Conservation (phyloP, 2,329 filamentous ascomycete species). For the Colletotrichum abscissum region DNA sequence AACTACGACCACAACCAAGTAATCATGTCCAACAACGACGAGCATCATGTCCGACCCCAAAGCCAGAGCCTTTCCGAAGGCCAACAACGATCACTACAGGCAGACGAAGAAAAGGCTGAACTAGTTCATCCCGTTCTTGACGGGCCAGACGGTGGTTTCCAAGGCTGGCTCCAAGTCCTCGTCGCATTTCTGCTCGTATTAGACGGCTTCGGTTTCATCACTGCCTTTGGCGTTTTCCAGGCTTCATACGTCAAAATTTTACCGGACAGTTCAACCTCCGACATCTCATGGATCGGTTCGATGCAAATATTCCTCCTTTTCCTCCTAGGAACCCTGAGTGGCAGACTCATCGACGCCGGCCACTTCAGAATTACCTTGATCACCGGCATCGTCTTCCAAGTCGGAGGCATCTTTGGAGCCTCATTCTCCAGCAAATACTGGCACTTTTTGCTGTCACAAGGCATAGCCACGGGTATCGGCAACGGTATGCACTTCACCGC, state of each 20-base stretch:
- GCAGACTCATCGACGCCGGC: conserved; percentile 56
- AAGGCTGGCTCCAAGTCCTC: conserved; percentile 50
- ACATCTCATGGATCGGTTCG: conserved; percentile 59
- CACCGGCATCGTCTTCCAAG: conserved; percentile 49
- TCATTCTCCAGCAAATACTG: conserved; percentile 56
- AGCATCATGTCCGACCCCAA: background rate
- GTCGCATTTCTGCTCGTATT: conserved; percentile 55
- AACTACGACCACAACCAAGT: background rate
- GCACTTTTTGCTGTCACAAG: conserved; percentile 62
- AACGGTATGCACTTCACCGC: conserved; percentile 67
- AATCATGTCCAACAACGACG: conserved; percentile 9
- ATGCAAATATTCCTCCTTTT: conserved; percentile 57
- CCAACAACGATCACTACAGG: background rate
- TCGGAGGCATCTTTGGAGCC: conserved; percentile 58
- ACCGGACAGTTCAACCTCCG: conserved; percentile 44
- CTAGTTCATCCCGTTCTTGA: background rate
- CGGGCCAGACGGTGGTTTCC: conserved; percentile 30
- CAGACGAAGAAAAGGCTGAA: conserved; percentile 3
- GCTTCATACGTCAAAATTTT: conserved; percentile 51
- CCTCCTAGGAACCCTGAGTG: conserved; percentile 55
- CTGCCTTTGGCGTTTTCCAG: conserved; percentile 59
- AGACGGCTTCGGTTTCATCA: conserved; percentile 57
- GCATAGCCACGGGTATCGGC: conserved; percentile 62
- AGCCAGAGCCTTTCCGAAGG: background rate
- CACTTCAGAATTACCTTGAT: conserved; percentile 53